A percentile compares a stretch with the other conserved stretches of the same genome.
Evolutionary conservation across 768 basidiomycete genomes (phyloP).

Genomic region (Lactarius hengduanensis): DNA sequence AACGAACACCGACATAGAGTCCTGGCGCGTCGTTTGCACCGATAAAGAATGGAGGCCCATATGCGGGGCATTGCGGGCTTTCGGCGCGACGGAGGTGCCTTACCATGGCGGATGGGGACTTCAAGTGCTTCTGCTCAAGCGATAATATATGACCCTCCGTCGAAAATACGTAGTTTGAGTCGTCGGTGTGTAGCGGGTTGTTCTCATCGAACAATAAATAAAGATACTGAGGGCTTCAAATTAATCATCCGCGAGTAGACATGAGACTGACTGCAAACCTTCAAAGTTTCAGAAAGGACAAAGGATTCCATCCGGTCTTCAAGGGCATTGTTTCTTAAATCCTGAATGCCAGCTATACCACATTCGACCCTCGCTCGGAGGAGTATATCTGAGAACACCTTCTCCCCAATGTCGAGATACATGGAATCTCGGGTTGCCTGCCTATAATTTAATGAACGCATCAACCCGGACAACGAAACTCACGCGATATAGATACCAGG

Average conservation of each 20-base stretch:
- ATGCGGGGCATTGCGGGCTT: slow-evolving; percentile 72
- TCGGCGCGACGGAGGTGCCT: slow-evolving; percentile 62
- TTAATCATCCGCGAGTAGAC: not conserved
- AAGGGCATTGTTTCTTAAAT: slow-evolving; percentile 71
- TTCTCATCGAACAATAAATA: slow-evolving; percentile 90
- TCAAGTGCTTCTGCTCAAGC: slow-evolving; percentile 55
- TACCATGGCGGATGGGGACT: slow-evolving; percentile 55
- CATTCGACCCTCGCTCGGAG: slow-evolving; percentile 79
- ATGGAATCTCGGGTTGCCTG: slow-evolving; percentile 91
- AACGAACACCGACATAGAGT: slow-evolving; percentile 66
- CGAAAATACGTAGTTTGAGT: slow-evolving; percentile 88
- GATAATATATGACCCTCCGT: slow-evolving; percentile 92
- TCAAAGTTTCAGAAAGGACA: slow-evolving; percentile 88
- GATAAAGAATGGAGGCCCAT: slow-evolving; percentile 45
- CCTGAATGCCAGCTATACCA: slow-evolving; percentile 79
- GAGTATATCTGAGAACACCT: slow-evolving; percentile 72
- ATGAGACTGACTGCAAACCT: slow-evolving; percentile 46
- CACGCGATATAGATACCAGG: slow-evolving; percentile 92
- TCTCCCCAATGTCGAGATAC: slow-evolving; percentile 89
- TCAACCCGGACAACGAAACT: slow-evolving; percentile 30
- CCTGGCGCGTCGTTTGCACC: slow-evolving; percentile 41
- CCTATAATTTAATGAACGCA: slow-evolving; percentile 21
- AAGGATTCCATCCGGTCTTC: slow-evolving; percentile 99
- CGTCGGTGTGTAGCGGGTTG: slow-evolving; percentile 68
- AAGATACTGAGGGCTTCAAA: slow-evolving; percentile 61